Percentiles rank a stretch among this genome's conserved stretches.
Conservation (phyloP, 257 asterid species). For the Solanum microdontum region DNA sequence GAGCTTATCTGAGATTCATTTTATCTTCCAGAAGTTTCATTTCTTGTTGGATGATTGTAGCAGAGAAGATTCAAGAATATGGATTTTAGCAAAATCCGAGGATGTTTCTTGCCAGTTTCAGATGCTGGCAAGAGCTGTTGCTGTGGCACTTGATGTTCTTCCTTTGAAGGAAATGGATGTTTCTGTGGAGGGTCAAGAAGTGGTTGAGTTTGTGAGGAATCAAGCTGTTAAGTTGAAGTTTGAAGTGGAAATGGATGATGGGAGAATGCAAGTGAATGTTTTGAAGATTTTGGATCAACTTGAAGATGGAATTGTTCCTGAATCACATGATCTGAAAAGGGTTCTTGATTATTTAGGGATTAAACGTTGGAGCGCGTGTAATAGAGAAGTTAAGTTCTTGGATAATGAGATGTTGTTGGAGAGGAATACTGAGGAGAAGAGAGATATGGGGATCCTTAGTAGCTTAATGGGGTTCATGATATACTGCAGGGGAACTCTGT, state of each 20-base stretch:
- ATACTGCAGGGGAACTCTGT: slow-evolving; percentile 55
- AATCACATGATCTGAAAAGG: slow-evolving; percentile 27
- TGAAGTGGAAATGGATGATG: slow-evolving; percentile 38
- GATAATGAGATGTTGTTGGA: slow-evolving; percentile 34
- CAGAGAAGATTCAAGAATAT: slow-evolving; percentile 44
- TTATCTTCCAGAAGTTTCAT: slow-evolving; percentile 56
- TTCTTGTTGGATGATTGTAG: slow-evolving; percentile 61
- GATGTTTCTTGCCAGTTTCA: slow-evolving; percentile 38
- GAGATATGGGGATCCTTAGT: slow-evolving; percentile 24
- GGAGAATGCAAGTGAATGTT: slow-evolving; percentile 16
- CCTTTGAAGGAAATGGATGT: slow-evolving; percentile 20
- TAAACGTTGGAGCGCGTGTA: slow-evolving; percentile 49
- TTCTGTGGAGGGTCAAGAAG: slow-evolving; percentile 35
- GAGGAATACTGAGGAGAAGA: slow-evolving; percentile 23
- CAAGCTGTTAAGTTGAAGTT: slow-evolving; percentile 29
- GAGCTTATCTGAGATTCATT: slow-evolving; percentile 69
- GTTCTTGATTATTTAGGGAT: slow-evolving; percentile 50
- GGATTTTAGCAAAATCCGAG: slow-evolving; percentile 48
- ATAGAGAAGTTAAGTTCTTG: slow-evolving; percentile 40
- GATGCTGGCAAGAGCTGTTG: slow-evolving; percentile 29
- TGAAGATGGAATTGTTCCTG: slow-evolving; percentile 35
- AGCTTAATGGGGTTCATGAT: slow-evolving; percentile 44
- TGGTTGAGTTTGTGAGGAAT: slow-evolving; percentile 39
- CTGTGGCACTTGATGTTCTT: slow-evolving; percentile 55
- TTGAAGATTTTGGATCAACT: slow-evolving; percentile 16